Base-by-base conservation (phyloP, 345 rosid genomes). In the Isatis tinctoria region DNA sequence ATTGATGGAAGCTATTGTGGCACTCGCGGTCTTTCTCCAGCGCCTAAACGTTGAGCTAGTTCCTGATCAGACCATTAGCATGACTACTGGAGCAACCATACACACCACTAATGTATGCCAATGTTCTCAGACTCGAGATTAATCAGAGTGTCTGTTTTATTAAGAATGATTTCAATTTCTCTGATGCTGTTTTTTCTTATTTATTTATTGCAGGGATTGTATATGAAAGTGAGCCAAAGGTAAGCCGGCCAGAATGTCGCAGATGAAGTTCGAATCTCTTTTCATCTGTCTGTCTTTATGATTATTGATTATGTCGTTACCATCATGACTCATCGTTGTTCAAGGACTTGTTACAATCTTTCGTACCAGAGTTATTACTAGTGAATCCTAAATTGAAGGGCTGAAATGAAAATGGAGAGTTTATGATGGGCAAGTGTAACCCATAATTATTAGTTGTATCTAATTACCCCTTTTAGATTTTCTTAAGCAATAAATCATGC, bases 1-100 rank as follows among this genome's bases (percentile, higher is more conserved):
- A 47, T 60, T 94, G 78, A 83, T 94, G 66, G 98, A 94, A 69
- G 90, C 97, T 10, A 84, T 90, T 26, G 97, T 94, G 68, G 83
- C 95, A 9, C 96, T 94, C 2, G 82, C 96, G 8, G 57, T 94
- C 59, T 90, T 84, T 75, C 83, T 94, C 41, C 93, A 91, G 75
- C 85, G 82, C 26, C 53, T 94, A 77, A 84, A 89, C 78, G 89
- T 91, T 11, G 89, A 88, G 82, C 81, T 94, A 48, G 91, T 91
- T 67, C 96, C 97, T 32, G 83, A 87, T 83, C 97, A 94, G 84
- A 86, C 82, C 54, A 91, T 94, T 36, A 80, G 81, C 80, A 94
- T 94, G 98, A 94, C 98, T 4, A 93, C 98, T 2, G 96, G 97
- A 74, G 98, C 96, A 24, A 93, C 98, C 18, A 91, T 93, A 70